Evolutionary conservation across 306 rosid species (phyloP).

Genomic region (Ziziphus jujuba): DNA sequence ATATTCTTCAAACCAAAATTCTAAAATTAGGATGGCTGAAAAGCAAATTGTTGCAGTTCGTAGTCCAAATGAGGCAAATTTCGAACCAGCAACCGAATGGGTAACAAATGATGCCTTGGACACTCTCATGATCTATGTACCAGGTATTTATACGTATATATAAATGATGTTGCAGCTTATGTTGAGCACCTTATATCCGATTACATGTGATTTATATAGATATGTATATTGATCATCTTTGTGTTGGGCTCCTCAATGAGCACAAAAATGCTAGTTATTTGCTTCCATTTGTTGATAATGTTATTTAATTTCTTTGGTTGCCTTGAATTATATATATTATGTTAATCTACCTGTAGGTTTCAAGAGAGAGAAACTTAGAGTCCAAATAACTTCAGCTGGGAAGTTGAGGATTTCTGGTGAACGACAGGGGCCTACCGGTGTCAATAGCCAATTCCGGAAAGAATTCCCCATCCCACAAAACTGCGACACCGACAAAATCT

Average conservation of each 20-base stretch:
- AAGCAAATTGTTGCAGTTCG: neutral
- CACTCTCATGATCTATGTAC: constrained; percentile 43
- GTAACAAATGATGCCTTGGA: constrained; percentile 27
- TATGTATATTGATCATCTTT: too few relatives aligned
- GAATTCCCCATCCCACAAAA: constrained; percentile 49
- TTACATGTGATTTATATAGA: too few relatives aligned
- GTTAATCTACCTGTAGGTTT: constrained; percentile 41
- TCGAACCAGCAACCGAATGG: constrained; percentile 55
- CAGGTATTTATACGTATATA: constrained; percentile 42
- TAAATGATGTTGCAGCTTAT: too few relatives aligned
- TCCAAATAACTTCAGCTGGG: constrained; percentile 49
- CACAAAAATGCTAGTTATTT: too few relatives aligned
- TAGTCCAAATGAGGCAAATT: constrained; percentile 35
- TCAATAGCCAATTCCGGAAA: constrained; percentile 42
- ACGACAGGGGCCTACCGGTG: constrained; percentile 15
- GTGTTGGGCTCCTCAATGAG: too few relatives aligned
- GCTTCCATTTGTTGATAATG: too few relatives aligned
- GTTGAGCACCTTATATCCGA: too few relatives aligned
- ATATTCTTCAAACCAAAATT: neutral
- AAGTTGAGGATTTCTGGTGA: constrained; percentile 49
- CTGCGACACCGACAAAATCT: constrained; percentile 35
- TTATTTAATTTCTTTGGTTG: too few relatives aligned
- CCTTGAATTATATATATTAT: too few relatives aligned
- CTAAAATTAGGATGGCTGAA: neutral
- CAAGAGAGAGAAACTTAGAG: constrained; percentile 42